Evolutionary conservation across 2,329 filamentous ascomycete species (phyloP).

Genomic region (Aspergillus pseudoglaucus): DNA sequence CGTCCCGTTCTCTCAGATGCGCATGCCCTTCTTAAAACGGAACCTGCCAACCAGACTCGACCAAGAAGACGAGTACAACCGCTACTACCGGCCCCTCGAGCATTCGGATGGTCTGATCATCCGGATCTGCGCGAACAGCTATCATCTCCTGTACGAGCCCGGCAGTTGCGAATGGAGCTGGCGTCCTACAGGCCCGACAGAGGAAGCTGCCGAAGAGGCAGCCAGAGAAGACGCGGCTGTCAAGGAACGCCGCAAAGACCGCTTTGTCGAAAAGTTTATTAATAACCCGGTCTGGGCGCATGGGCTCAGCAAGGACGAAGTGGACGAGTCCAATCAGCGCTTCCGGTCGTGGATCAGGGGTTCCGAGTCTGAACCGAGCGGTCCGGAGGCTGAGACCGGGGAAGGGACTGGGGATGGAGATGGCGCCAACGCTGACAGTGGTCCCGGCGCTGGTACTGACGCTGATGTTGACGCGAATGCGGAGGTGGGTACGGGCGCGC

Average conservation of each 20-base stretch:
- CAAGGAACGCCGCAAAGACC: conserved; percentile 39
- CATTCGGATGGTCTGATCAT: conserved; percentile 64
- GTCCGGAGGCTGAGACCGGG: conserved; percentile 9
- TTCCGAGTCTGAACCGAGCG: conserved; percentile 4
- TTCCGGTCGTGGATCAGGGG: conserved; percentile 44
- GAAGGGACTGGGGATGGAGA: background rate
- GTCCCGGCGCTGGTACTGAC: background rate
- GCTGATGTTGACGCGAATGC: conserved; percentile 4
- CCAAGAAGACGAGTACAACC: conserved; percentile 56
- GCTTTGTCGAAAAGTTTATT: conserved; percentile 48
- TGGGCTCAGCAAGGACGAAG: conserved; percentile 44
- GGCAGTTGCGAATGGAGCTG: conserved; percentile 68
- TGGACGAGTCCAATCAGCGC: conserved; percentile 41
- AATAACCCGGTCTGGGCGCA: conserved; percentile 49
- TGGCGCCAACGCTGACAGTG: conserved; percentile 9
- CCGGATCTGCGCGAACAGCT: conserved; percentile 69
- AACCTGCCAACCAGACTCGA: conserved; percentile 60
- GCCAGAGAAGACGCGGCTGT: conserved; percentile 30
- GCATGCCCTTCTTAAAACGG: conserved; percentile 63
- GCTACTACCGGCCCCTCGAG: conserved; percentile 47
- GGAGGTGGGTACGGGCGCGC: conserved; percentile 12
- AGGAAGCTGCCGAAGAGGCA: conserved; percentile 26
- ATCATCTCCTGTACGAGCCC: conserved; percentile 70
- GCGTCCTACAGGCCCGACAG: conserved; percentile 26
- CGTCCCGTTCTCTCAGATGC: conserved; percentile 58